Conservation (phyloP, 352 stramenopile species). For the Phytophthora chlamydospora region DNA sequence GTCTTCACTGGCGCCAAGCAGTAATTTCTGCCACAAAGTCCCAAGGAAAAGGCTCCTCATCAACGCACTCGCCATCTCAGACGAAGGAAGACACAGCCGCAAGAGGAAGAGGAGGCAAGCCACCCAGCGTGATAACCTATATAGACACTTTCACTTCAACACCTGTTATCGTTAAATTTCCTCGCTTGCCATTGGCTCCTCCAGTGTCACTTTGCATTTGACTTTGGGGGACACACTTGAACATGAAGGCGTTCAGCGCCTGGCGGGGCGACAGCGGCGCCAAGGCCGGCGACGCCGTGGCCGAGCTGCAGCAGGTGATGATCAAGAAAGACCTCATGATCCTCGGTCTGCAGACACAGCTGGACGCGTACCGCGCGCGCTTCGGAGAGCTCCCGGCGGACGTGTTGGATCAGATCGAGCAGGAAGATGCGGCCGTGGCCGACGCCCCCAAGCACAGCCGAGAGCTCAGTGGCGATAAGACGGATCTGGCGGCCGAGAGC, state of each 20-base stretch:
- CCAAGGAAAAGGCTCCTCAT: neutral
- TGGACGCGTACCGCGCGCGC: constrained; percentile 61
- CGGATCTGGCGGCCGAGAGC: constrained; percentile 15
- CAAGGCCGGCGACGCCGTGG: constrained; percentile 43
- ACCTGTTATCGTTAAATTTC: neutral
- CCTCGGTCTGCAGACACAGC: constrained; percentile 70
- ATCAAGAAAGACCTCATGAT: constrained; percentile 89
- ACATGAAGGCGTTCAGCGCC: constrained; percentile 42
- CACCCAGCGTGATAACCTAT: neutral
- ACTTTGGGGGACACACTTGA: constrained; percentile 11
- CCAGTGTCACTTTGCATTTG: constrained; percentile 20
- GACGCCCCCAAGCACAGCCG: constrained; percentile 19
- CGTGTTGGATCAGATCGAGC: constrained; percentile 37
- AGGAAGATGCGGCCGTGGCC: constrained; percentile 10
- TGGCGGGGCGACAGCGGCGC: constrained; percentile 31
- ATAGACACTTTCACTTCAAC: constrained; percentile 12
- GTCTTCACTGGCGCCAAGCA: constrained; percentile 75
- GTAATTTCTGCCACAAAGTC: constrained; percentile 14
- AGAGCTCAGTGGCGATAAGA: constrained; percentile 27
- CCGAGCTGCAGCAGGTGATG: constrained; percentile 82
- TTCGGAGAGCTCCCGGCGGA: constrained; percentile 56
- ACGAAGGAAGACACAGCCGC: too few relatives aligned
- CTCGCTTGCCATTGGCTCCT: constrained; percentile 3
- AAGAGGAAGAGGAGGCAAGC: too few relatives aligned
- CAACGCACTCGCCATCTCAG: too few relatives aligned